Evolutionary conservation across 2,329 filamentous ascomycete genomes (phyloP).

Genomic region (Ophiostoma populinum): DNA sequence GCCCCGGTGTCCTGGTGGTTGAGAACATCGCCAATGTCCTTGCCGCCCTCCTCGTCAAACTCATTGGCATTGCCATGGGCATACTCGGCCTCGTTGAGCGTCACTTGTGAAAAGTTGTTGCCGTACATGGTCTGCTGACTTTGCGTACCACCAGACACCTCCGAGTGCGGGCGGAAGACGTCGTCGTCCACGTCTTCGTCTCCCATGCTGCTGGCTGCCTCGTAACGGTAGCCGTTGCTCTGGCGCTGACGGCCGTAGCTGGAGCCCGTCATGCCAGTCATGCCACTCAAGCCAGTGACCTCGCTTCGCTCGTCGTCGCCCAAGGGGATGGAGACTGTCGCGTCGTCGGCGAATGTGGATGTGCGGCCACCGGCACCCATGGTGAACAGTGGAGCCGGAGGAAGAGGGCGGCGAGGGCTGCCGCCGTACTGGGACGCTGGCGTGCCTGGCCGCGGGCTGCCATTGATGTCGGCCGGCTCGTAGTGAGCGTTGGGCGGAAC

Average conservation of each 20-base stretch:
- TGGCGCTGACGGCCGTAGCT: slow-evolving; percentile 1
- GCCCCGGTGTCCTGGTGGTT: slow-evolving; percentile 2
- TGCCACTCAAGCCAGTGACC: slow-evolving; percentile 39
- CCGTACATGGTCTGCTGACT: slow-evolving; percentile 21
- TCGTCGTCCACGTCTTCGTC: slow-evolving; percentile 35
- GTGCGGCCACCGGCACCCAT: slow-evolving; percentile 21
- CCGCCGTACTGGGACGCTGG: slow-evolving; percentile 79
- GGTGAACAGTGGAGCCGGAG: slow-evolving; percentile 73
- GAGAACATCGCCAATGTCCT: slow-evolving; percentile 14
- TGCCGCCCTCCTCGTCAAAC: slow-evolving; percentile 11
- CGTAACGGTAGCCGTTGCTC: slow-evolving; percentile 9
- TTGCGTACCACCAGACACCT: slow-evolving; percentile 23
- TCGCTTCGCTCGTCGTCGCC: slow-evolving; percentile 37
- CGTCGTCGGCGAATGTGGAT: slow-evolving; percentile 45
- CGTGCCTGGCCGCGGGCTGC: slow-evolving; percentile 76
- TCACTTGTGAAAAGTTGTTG: slow-evolving; percentile 31
- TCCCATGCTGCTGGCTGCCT: slow-evolving; percentile 8
- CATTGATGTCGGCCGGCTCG: slow-evolving; percentile 78
- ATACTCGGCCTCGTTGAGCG: slow-evolving; percentile 27
- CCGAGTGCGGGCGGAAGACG: slow-evolving; percentile 43
- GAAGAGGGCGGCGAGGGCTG: slow-evolving; percentile 71
- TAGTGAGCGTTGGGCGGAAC: slow-evolving; percentile 52
- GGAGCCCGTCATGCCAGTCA: not conserved
- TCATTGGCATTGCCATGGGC: slow-evolving; percentile 11
- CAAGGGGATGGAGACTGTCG: slow-evolving; percentile 56